phyloP scores from a whole-genome alignment of 176 grass and related monocot genomes.

The Neostapfia colusana region DNA sequence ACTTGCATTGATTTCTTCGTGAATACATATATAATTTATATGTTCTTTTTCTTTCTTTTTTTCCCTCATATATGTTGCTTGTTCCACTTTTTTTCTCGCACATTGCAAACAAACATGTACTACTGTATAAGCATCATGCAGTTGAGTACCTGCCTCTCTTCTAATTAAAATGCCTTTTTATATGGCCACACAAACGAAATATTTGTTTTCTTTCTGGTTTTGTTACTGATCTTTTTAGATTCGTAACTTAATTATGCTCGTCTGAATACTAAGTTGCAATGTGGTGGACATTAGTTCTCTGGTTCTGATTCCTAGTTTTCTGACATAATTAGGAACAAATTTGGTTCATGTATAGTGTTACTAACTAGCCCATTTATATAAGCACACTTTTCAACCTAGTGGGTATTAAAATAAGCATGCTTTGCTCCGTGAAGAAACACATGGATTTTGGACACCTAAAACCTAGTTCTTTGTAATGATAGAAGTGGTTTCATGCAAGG shows the following conservation, averaged over 20 bases:
- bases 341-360: no score
- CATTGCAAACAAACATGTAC: not conserved
- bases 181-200: not conserved
- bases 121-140: not conserved
- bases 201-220: not conserved
- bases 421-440: no score
- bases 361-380: no score
- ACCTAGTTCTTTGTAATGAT: not conserved
- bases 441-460: not conserved
- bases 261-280: not conserved
- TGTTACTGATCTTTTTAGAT: not conserved
- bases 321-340: no score
- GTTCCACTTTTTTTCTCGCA: not conserved
- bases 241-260: not conserved
- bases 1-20: not conserved
- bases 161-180: conserved; percentile 10
- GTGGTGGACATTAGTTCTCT: no score
- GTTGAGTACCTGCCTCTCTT: not conserved
- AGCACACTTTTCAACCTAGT: no score
- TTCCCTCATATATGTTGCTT: not conserved
- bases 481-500: not conserved
- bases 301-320: no score
- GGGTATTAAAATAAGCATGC: no score
- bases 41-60: not conserved
- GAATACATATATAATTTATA: no score